phyloP scores from a whole-genome alignment of 2,329 filamentous ascomycete species.

The Mollisiaceae sp. region DNA sequence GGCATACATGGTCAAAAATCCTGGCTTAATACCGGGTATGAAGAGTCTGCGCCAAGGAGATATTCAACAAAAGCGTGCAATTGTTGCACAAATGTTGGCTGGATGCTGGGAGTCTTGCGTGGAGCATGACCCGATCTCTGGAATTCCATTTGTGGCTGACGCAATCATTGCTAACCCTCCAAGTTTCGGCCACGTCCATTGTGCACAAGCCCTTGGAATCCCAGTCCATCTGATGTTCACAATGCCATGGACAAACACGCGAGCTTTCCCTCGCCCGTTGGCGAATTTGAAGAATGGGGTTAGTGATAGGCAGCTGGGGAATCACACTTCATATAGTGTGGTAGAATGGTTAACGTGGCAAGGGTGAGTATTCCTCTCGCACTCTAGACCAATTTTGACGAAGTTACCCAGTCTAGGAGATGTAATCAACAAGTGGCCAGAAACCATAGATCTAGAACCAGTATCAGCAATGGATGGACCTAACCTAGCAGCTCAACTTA shows the following conservation, averaged over 20 bases:
- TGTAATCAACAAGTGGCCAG: constrained; percentile 51
- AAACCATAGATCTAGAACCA: constrained; percentile 47
- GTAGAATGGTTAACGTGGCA: constrained; percentile 58
- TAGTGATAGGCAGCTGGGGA: constrained; percentile 44
- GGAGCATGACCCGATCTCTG: constrained; percentile 50
- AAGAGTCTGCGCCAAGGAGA: constrained; percentile 76
- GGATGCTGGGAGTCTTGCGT: constrained; percentile 87
- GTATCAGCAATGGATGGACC: constrained; percentile 47
- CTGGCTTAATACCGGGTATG: constrained; percentile 79
- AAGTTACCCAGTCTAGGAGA: constrained; percentile 45
- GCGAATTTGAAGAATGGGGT: constrained; percentile 50
- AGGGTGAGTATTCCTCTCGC: constrained; percentile 41
- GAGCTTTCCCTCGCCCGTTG: constrained; percentile 45
- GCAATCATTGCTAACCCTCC: constrained; percentile 38
- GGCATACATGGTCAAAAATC: constrained; percentile 93
- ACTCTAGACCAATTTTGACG: neutral
- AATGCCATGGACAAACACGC: constrained; percentile 34
- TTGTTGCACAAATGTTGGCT: constrained; percentile 75
- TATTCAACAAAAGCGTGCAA: constrained; percentile 70
- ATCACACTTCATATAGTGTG: constrained; percentile 53
- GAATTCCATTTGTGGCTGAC: constrained; percentile 35
- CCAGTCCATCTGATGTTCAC: constrained; percentile 29
- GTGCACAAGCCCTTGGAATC: constrained; percentile 27
- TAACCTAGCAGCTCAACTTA: constrained; percentile 41
- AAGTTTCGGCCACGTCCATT: constrained; percentile 39